Percentiles rank a stretch among this genome's conserved stretches.
Conservation (phyloP, 208 protist species). For the Leishmania guyanensis region DNA sequence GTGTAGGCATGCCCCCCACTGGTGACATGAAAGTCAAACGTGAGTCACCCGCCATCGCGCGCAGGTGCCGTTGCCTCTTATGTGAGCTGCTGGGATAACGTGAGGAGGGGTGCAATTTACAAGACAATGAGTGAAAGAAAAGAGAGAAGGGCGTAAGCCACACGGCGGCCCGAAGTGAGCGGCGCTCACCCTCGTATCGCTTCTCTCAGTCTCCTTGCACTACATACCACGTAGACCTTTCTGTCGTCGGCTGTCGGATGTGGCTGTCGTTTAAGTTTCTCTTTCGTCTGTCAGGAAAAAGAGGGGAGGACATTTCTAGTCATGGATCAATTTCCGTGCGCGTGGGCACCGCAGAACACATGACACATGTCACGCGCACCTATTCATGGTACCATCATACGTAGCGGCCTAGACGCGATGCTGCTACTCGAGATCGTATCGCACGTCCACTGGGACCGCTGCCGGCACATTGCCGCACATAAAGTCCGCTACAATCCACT, state of each 20-base stretch:
- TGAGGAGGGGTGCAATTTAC: not conserved
- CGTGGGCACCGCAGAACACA: too few species aligned
- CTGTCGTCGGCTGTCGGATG: not conserved
- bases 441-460: slow-evolving; percentile 32
- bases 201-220: not conserved
- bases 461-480: slow-evolving; percentile 40
- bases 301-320: too few species aligned
- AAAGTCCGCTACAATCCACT: slow-evolving; percentile 78
- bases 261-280: not conserved
- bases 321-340: not conserved
- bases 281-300: not conserved
- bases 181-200: not conserved
- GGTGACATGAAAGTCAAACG: not conserved
- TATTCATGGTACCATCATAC: slow-evolving; percentile 19
- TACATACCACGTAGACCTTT: not conserved
- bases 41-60: not conserved
- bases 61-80: not conserved
- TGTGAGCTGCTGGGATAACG: not conserved
- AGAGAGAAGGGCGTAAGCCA: not conserved
- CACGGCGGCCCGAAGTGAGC: not conserved
- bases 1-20: not conserved
- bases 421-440: slow-evolving; percentile 45
- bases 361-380: not conserved
- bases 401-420: not conserved
- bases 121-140: not conserved